phyloP scores from a whole-genome alignment of 2,329 filamentous ascomycete species.

The Teratosphaeria viscida region DNA sequence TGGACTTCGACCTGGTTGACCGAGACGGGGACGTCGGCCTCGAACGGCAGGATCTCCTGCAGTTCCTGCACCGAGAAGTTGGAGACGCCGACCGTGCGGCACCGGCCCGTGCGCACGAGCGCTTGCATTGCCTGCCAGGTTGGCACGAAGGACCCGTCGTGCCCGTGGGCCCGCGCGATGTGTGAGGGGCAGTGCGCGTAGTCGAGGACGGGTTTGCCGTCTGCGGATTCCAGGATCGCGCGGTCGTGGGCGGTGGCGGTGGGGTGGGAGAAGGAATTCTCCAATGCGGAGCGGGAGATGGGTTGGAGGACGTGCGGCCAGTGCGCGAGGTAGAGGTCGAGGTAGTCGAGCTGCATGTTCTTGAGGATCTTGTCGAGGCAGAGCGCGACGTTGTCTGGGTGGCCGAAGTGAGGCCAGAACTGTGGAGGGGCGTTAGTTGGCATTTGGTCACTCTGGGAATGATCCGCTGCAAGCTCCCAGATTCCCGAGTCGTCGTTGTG shows the following conservation, averaged over 20 bases:
- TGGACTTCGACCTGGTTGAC: constrained; percentile 24
- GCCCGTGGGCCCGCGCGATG: constrained; percentile 9
- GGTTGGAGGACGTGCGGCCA: constrained; percentile 24
- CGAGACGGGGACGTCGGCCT: constrained; percentile 12
- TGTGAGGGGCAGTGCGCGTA: constrained; percentile 11
- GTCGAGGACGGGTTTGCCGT: constrained; percentile 12
- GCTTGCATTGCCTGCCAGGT: constrained; percentile 22
- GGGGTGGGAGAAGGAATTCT: constrained; percentile 7
- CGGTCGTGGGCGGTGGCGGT: constrained; percentile 6
- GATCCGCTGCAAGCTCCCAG: too few species aligned
- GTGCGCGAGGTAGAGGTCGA: constrained; percentile 35
- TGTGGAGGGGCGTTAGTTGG: not conserved
- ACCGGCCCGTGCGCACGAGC: constrained; percentile 17
- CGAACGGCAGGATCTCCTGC: constrained; percentile 15
- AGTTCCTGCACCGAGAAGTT: constrained; percentile 23
- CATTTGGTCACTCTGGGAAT: too few species aligned
- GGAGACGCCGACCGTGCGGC: constrained; percentile 20
- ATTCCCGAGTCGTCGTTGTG: too few species aligned
- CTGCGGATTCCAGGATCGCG: constrained; percentile 3
- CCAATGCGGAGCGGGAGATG: constrained; percentile 7
- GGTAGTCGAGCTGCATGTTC: constrained; percentile 30
- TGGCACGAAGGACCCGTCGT: constrained; percentile 17
- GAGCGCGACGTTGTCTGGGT: constrained; percentile 15
- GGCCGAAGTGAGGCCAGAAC: constrained; percentile 15
- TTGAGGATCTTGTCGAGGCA: constrained; percentile 29